Percentiles rank a stretch among this genome's conserved stretches.
Conservation (phyloP, 176 grass and related monocot genomes). For the Carex scoparia region DNA sequence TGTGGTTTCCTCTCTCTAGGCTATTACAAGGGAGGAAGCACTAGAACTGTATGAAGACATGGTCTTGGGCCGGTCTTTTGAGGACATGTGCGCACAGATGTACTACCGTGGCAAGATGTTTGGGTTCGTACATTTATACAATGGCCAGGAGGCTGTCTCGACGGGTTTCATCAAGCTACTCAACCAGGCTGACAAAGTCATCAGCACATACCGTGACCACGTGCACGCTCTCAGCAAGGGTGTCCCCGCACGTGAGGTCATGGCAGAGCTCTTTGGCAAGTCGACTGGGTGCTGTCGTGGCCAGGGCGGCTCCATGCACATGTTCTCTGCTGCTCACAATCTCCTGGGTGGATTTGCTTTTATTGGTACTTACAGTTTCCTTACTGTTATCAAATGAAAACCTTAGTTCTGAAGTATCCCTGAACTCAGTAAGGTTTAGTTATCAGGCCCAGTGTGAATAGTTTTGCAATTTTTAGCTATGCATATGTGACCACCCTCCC, state of each 20-base stretch:
- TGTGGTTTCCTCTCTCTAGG: slow-evolving; percentile 30
- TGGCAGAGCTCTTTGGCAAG: slow-evolving; percentile 95
- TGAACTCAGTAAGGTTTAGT: neutral
- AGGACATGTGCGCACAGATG: slow-evolving; percentile 98
- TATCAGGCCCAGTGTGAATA: neutral
- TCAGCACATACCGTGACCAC: slow-evolving; percentile 94
- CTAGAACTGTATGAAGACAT: slow-evolving; percentile 83
- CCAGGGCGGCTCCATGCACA: slow-evolving; percentile 98
- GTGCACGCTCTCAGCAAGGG: slow-evolving; percentile 90
- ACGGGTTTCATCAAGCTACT: slow-evolving; percentile 92
- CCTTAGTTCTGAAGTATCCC: neutral
- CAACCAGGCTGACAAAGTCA: slow-evolving; percentile 64
- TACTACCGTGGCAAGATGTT: slow-evolving; percentile 99
- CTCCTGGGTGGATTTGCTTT: slow-evolving; percentile 91
- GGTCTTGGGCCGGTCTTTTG: slow-evolving; percentile 72
- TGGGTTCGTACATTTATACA: slow-evolving; percentile 95
- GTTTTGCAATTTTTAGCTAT: neutral
- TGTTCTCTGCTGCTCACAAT: slow-evolving; percentile 87
- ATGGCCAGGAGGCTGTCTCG: slow-evolving; percentile 94
- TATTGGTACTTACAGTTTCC: slow-evolving; percentile 32
- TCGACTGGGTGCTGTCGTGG: slow-evolving; percentile 86
- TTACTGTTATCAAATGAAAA: neutral
- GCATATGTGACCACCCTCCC: neutral
- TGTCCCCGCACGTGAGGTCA: slow-evolving; percentile 61
- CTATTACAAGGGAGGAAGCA: slow-evolving; percentile 56